Evolutionary conservation across 2,329 filamentous ascomycete species (phyloP), one percentile per base, ranked within the genome.

Genomic region (Dactylella cylindrospora): DNA sequence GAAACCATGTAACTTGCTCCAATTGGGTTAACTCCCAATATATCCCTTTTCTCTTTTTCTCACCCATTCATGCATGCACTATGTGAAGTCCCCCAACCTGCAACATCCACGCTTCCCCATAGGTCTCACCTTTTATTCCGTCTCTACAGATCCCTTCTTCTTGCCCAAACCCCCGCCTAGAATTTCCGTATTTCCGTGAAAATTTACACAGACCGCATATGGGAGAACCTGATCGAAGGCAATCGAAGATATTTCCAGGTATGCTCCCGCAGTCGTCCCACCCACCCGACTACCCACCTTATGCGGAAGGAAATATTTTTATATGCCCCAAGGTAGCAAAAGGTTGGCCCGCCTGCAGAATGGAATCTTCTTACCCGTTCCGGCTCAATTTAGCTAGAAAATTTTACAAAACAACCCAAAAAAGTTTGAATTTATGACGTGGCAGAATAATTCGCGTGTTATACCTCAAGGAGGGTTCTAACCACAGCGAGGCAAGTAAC

Each of bases 151-250:
- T n/a, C n/a, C n/a, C n/a, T n/a, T n/a, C n/a, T n/a, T n/a, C n/a
- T n/a, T n/a, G n/a, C n/a, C n/a, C n/a, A n/a, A n/a, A n/a, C n/a
- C n/a, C n/a, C n/a, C n/a, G n/a, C n/a, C n/a, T n/a, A n/a, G n/a
- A n/a, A n/a, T n/a, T n/a, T n/a, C n/a, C n/a, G n/a, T n/a, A n/a
- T n/a, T n/a, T n/a, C n/a, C n/a, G n/a, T n/a, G n/a, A n/a, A n/a
- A n/a, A n/a, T n/a, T n/a, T n/a, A n/a, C n/a, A n/a, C n/a, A n/a
- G n/a, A n/a, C n/a, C n/a, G n/a, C n/a, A 62, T 54, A 49, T 44
- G 45, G 40, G n/a, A 50, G 57, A 62, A 62, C 38, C 38, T 40
- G 44, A 62, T 62, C 57, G 57, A 62, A 62, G 54, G 28, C 38
- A 25, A 62, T 54, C 57, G 57, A 62, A 62, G 41, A 53, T 46